Conservation (phyloP, 2,329 filamentous ascomycete genomes). For the Aspergillus costaricaensis region DNA sequence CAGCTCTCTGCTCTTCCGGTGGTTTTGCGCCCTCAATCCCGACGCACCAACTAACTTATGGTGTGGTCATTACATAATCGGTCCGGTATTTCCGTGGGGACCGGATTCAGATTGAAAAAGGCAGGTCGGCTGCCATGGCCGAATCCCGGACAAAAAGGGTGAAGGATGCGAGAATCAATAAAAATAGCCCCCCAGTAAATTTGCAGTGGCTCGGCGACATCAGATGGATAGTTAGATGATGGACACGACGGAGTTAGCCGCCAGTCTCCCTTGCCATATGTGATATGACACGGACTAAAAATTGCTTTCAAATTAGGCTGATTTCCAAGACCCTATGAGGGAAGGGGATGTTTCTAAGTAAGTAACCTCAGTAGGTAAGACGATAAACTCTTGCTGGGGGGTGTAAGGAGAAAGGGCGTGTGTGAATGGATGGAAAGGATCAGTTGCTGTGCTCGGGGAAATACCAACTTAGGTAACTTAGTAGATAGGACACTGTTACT, state of each 20-base stretch:
- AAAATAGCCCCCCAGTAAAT: neutral
- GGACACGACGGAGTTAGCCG: neutral
- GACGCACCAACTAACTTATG: neutral
- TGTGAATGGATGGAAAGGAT: too few relatives aligned
- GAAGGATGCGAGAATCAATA: too few relatives aligned
- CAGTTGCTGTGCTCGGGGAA: neutral
- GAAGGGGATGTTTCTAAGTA: neutral
- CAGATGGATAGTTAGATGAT: too few relatives aligned
- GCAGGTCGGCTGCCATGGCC: neutral
- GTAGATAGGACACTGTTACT: too few relatives aligned
- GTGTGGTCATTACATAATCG: slow-evolving; percentile 3
- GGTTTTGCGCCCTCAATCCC: neutral
- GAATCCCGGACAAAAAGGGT: neutral
- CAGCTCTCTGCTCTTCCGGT: neutral
- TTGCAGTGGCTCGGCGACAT: neutral
- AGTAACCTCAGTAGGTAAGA: neutral
- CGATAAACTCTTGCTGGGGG: neutral
- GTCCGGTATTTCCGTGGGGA: slow-evolving; percentile 7
- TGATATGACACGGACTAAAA: neutral
- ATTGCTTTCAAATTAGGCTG: neutral
- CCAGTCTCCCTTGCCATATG: neutral
- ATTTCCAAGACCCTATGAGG: neutral
- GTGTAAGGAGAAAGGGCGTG: too few relatives aligned
- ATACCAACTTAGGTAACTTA: too few relatives aligned
- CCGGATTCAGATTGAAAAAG: too few relatives aligned